These are phyloP conservation scores for Rosa rugosa DNA, from an alignment of 306 rosid species.

Conservation along the genomic window DNA sequence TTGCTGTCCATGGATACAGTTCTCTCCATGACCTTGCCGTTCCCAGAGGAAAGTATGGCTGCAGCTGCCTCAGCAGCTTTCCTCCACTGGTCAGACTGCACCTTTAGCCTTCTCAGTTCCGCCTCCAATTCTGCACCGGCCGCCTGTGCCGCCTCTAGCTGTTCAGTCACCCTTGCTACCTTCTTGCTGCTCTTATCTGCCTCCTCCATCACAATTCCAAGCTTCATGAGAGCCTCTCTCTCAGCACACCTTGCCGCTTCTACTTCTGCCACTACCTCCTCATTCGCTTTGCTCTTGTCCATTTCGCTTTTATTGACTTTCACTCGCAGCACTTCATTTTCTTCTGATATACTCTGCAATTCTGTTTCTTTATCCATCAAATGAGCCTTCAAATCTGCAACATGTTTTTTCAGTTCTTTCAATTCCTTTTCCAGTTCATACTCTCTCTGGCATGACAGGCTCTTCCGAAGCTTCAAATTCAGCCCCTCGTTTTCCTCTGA, in stretches of 20 bases:
- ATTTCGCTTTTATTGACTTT: slow-evolving; percentile 48
- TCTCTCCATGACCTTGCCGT: slow-evolving; percentile 76
- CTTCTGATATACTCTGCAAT: slow-evolving; percentile 70
- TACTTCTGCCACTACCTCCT: slow-evolving; percentile 46
- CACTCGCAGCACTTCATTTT: slow-evolving; percentile 63
- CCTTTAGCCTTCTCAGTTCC: slow-evolving; percentile 77
- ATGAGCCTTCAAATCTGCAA: slow-evolving; percentile 55
- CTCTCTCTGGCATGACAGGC: slow-evolving; percentile 46
- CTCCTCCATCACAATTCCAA: slow-evolving; percentile 74
- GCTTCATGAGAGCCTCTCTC: slow-evolving; percentile 61
- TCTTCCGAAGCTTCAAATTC: slow-evolving; percentile 50
- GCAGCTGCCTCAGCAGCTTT: slow-evolving; percentile 99
- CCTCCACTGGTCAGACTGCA: slow-evolving; percentile 96
- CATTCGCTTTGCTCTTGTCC: slow-evolving; percentile 39
- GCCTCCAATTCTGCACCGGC: slow-evolving; percentile 74
- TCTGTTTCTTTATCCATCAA: slow-evolving; percentile 87
- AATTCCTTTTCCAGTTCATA: slow-evolving; percentile 48
- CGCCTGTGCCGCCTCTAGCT: slow-evolving; percentile 74
- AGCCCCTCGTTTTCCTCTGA: slow-evolving; percentile 83
- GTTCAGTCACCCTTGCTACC: slow-evolving; percentile 70
- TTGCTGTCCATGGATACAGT: slow-evolving; percentile 66
- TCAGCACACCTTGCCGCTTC: slow-evolving; percentile 59
- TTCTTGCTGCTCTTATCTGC: slow-evolving; percentile 63
- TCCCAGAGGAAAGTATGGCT: slow-evolving; percentile 81
- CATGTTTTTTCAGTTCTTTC: slow-evolving; percentile 50